These are phyloP conservation scores for Silene coronaria DNA, from an alignment of 179 eudicot species.

Conservation along the genomic window DNA sequence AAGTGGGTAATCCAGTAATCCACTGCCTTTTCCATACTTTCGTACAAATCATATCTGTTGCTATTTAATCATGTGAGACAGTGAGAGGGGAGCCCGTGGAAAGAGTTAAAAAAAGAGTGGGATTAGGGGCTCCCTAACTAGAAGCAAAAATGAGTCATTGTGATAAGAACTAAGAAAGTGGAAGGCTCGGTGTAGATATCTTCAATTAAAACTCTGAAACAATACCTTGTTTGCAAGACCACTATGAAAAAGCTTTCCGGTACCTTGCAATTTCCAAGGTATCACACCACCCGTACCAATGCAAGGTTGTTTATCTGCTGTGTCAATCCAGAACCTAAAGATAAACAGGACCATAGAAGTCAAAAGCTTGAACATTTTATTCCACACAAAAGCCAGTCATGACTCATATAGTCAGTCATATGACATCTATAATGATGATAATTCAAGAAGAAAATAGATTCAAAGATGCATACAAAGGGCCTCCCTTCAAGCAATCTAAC, in stretches of 20 bases:
- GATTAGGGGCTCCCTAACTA: not conserved
- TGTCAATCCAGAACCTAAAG: slow-evolving; percentile 88
- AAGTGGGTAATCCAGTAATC: too few species aligned
- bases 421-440: not conserved
- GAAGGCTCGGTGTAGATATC: not conserved
- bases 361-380: slow-evolving; percentile 1
- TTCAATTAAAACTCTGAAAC: not conserved
- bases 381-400: not conserved
- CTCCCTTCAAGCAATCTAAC: slow-evolving; percentile 71
- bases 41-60: too few species aligned
- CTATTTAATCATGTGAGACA: too few species aligned
- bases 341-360: slow-evolving; percentile 1
- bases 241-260: slow-evolving; percentile 94
- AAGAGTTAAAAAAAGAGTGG: too few species aligned
- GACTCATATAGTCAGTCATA: not conserved
- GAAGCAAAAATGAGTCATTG: not conserved
- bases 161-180: not conserved
- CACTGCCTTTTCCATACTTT: too few species aligned
- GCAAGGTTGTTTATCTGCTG: slow-evolving; percentile 99
- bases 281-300: slow-evolving; percentile 94
- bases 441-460: not conserved
- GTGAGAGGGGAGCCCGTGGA: too few species aligned
- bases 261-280: slow-evolving; percentile 76
- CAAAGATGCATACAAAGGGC: slow-evolving; percentile 70
- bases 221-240: slow-evolving; percentile 91